These are phyloP conservation scores for Saturnispora mendoncae DNA, from an alignment of 805 yeast species.

Conservation along the genomic window DNA sequence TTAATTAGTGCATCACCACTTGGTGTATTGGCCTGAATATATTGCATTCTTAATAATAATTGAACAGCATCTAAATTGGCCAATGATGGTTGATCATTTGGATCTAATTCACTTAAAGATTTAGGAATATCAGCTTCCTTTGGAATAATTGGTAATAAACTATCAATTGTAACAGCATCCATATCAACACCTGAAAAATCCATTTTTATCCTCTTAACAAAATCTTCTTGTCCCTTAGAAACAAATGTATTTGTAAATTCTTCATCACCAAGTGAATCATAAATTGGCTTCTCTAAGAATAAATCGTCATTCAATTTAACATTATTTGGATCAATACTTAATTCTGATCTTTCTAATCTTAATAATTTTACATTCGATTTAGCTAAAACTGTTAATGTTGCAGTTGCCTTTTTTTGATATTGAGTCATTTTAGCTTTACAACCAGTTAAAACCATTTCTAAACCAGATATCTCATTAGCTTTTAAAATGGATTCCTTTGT, in stretches of 20 bases:
- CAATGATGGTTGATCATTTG: conserved; percentile 72
- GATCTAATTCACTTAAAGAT: conserved; percentile 49
- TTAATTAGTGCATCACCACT: conserved; percentile 59
- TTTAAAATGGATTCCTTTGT: conserved; percentile 45
- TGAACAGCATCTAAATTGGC: conserved; percentile 66
- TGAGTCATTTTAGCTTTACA: conserved; percentile 83
- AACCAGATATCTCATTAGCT: conserved; percentile 50
- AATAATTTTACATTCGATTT: conserved; percentile 31
- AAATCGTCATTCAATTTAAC: conserved; percentile 66
- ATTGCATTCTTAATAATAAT: conserved; percentile 56
- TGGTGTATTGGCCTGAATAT: conserved; percentile 63
- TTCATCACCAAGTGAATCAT: conserved; percentile 49
- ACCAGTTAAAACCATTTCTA: conserved; percentile 69
- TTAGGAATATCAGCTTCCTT: conserved; percentile 57
- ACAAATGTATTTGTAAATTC: conserved; percentile 27
- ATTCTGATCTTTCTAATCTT: conserved; percentile 12
- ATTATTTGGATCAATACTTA: conserved; percentile 40
- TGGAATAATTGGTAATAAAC: conserved; percentile 52
- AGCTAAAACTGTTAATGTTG: conserved; percentile 74
- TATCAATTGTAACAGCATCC: conserved; percentile 3
- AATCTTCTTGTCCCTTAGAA: conserved; percentile 18
- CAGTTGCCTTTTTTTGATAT: conserved; percentile 61
- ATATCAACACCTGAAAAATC: conserved; percentile 25
- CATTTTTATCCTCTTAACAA: conserved; percentile 33
- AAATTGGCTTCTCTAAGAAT: conserved; percentile 65